These are phyloP conservation scores for Crassisporium funariophilum DNA, from an alignment of 768 basidiomycete genomes.

Conservation along the genomic window DNA sequence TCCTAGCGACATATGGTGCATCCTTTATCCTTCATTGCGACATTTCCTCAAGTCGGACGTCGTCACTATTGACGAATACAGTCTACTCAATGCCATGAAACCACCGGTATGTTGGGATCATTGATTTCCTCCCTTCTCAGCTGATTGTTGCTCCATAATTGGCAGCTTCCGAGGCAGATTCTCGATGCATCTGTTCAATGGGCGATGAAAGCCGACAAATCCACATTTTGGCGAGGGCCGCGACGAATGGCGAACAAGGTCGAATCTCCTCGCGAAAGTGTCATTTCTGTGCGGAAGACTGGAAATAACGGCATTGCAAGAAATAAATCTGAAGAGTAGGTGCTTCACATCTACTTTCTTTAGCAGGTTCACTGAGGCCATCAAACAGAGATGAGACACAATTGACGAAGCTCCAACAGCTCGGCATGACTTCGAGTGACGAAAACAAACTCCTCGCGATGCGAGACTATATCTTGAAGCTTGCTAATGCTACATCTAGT, in stretches of 20 bases:
- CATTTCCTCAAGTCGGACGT: constrained; percentile 88
- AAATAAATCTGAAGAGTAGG: constrained; percentile 78
- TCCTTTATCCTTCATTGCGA: constrained; percentile 88
- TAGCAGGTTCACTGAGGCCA: constrained; percentile 1
- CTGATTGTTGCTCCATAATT: not conserved
- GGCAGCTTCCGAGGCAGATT: constrained; percentile 63
- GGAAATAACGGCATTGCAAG: constrained; percentile 44
- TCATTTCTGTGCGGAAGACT: constrained; percentile 62
- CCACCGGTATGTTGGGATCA: constrained; percentile 81
- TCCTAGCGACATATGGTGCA: constrained; percentile 93
- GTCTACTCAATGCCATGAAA: constrained; percentile 75
- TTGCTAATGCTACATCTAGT: constrained; percentile 78
- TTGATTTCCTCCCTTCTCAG: constrained; percentile 2
- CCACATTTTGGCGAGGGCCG: constrained; percentile 74
- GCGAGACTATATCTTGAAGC: constrained; percentile 84
- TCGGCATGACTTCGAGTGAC: constrained; percentile 83
- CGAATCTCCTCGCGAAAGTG: constrained; percentile 74
- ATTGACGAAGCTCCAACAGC: constrained; percentile 75
- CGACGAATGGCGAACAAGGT: constrained; percentile 47
- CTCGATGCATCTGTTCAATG: constrained; percentile 86
- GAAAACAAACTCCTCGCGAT: constrained; percentile 87
- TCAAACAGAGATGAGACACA: constrained; percentile 72
- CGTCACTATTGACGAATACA: constrained; percentile 68
- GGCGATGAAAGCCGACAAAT: constrained; percentile 84
- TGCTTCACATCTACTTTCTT: constrained; percentile 2